A percentile compares a stretch with the other conserved stretches of the same genome.
phyloP scores from a whole-genome alignment of 2,329 filamentous ascomycete genomes.

The Parafenestella ontariensis region DNA sequence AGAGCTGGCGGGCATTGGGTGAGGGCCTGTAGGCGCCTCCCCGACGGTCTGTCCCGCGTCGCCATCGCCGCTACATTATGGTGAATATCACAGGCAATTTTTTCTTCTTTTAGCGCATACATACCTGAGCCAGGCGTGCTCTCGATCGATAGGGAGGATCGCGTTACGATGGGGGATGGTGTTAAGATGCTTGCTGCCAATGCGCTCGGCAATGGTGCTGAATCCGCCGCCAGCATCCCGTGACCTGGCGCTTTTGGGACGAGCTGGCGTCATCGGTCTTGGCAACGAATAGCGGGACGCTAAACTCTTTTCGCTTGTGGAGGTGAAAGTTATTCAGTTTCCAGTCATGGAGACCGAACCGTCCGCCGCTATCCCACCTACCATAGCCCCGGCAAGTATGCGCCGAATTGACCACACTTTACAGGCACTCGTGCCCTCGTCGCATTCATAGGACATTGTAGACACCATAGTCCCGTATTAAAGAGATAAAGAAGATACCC shows the following conservation, averaged over 20 bases:
- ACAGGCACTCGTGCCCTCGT: conserved; percentile 20
- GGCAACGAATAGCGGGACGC: conserved; percentile 1
- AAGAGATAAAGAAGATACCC: neutral
- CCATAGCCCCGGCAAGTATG: conserved; percentile 23
- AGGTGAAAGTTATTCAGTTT: conserved; percentile 26
- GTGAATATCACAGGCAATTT: neutral
- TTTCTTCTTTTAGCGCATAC: neutral
- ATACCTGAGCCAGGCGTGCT: neutral
- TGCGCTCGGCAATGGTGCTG: neutral
- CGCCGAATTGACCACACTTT: conserved; percentile 13
- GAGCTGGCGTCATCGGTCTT: conserved; percentile 15
- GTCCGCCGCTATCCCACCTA: neutral
- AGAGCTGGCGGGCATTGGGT: conserved; percentile 3
- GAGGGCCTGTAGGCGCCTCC: neutral
- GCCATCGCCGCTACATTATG: neutral
- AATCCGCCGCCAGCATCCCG: neutral
- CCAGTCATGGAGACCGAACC: conserved; percentile 23
- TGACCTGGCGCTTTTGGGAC: neutral
- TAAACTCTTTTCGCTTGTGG: conserved; percentile 19
- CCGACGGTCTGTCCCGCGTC: conserved; percentile 4
- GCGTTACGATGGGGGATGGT: neutral
- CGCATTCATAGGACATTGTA: conserved; percentile 11
- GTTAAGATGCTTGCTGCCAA: neutral
- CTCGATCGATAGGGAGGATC: neutral
- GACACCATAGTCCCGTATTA: neutral